Conservation (phyloP, 805 yeast genomes). For the Tetrapisispora phaffii region DNA sequence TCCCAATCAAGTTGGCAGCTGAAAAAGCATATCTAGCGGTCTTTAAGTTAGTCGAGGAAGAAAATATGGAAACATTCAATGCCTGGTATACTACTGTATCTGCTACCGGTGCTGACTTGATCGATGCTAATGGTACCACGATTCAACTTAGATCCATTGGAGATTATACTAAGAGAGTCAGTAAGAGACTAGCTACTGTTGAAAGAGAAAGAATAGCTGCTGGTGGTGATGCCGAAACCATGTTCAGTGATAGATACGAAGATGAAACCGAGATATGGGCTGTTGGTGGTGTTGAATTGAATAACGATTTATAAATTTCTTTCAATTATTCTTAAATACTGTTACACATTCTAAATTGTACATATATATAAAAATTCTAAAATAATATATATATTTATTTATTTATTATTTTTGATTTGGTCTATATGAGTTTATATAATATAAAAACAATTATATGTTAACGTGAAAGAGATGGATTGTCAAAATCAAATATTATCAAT, state of each 20-base stretch:
- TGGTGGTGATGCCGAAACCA: constrained; percentile 82
- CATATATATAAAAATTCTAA: background rate
- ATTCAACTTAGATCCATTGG: constrained; percentile 65
- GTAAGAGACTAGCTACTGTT: constrained; percentile 70
- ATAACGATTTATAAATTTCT: constrained; percentile 19
- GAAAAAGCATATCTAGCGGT: constrained; percentile 77
- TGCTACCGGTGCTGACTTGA: constrained; percentile 28
- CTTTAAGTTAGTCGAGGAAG: constrained; percentile 64
- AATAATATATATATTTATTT: too few relatives aligned
- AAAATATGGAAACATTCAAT: constrained; percentile 41
- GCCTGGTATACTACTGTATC: constrained; percentile 49
- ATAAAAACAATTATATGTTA: too few relatives aligned
- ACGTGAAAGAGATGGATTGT: too few relatives aligned
- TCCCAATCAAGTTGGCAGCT: constrained; percentile 89
- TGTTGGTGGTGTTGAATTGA: constrained; percentile 57
- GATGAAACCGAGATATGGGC: constrained; percentile 87
- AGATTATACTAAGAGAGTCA: constrained; percentile 88
- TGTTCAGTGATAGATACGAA: constrained; percentile 76
- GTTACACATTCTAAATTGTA: background rate
- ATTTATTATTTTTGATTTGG: too few relatives aligned
- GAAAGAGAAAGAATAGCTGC: constrained; percentile 82
- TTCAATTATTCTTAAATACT: too few relatives aligned
- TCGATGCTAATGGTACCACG: constrained; percentile 34
- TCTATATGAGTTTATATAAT: background rate
- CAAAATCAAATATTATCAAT: constrained; percentile 8